A percentile compares a stretch with the other conserved stretches of the same genome.
Evolutionary conservation across 176 grass and related monocot genomes (phyloP).

Genomic region (Musa itinerans): DNA sequence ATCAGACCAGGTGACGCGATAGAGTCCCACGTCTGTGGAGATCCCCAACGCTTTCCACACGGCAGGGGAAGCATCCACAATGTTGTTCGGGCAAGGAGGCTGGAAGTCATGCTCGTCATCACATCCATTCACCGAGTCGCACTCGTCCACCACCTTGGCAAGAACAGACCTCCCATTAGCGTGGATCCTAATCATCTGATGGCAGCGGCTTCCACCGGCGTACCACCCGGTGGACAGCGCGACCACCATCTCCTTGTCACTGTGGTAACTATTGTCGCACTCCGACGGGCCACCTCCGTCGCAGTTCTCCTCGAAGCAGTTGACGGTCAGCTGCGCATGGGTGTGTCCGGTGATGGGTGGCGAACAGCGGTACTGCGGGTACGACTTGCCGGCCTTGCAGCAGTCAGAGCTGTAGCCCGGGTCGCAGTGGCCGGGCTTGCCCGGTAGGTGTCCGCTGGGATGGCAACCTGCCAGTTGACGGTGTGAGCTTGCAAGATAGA

Average conservation of each 20-base stretch:
- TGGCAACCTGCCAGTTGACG: not conserved
- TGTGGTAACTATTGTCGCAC: constrained; percentile 42
- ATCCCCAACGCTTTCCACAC: constrained; percentile 40
- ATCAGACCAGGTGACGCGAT: constrained; percentile 30
- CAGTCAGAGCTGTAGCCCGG: constrained; percentile 35
- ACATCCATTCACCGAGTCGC: constrained; percentile 52
- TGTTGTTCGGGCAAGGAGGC: constrained; percentile 33
- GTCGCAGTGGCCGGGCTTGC: constrained; percentile 34
- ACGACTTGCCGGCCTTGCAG: constrained; percentile 42
- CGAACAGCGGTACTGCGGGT: constrained; percentile 47
- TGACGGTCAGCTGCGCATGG: constrained; percentile 32
- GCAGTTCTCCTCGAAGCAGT: constrained; percentile 48
- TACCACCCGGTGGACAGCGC: constrained; percentile 49
- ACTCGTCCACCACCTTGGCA: constrained; percentile 60
- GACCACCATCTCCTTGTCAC: constrained; percentile 31
- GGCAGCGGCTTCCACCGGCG: constrained; percentile 17
- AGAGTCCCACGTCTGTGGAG: not conserved
- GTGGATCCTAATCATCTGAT: constrained; percentile 33
- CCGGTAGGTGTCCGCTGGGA: constrained; percentile 35
- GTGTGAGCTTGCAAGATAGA: not conserved
- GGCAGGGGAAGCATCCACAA: constrained; percentile 31
- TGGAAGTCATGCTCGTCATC: constrained; percentile 31
- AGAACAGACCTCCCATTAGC: constrained; percentile 20
- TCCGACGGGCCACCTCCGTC: constrained; percentile 38
- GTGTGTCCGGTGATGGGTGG: constrained; percentile 36